Conservation (phyloP, 129 eudicot species). For the Lonicera japonica region DNA sequence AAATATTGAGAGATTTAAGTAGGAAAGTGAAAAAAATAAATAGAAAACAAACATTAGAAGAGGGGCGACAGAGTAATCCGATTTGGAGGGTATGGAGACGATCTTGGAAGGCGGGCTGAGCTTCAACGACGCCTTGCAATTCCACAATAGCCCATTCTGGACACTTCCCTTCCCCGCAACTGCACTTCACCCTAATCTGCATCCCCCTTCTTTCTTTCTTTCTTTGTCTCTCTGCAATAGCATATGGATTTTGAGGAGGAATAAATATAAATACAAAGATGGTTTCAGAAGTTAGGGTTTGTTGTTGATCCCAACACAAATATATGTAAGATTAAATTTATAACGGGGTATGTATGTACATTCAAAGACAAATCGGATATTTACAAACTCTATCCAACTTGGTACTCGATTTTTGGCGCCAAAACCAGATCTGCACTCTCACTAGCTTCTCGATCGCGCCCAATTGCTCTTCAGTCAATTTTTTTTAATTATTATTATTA, state of each 20-base stretch:
- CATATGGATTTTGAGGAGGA: neutral
- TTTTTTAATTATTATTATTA: too few species aligned
- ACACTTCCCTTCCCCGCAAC: constrained; percentile 72
- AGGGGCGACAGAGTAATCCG: constrained; percentile 87
- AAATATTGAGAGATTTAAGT: too few species aligned
- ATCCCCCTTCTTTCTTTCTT: constrained; percentile 17
- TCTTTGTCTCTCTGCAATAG: neutral
- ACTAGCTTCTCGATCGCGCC: neutral
- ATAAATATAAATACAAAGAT: too few species aligned
- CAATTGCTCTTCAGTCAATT: too few species aligned
- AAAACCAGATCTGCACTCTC: neutral
- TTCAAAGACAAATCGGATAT: too few species aligned
- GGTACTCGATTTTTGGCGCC: neutral
- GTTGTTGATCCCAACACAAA: neutral
- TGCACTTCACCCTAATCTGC: constrained; percentile 74
- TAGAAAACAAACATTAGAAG: constrained; percentile 52
- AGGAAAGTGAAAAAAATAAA: too few species aligned
- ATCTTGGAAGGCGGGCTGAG: constrained; percentile 54
- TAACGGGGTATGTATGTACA: neutral
- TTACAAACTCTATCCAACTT: too few species aligned
- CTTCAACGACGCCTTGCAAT: constrained; percentile 80
- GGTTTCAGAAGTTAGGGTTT: neutral
- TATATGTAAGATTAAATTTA: neutral
- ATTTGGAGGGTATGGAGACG: constrained; percentile 62
- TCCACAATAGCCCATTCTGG: constrained; percentile 96